Evolutionary conservation across 2,329 filamentous ascomycete species (phyloP).

Genomic region (Fusarium humuli): DNA sequence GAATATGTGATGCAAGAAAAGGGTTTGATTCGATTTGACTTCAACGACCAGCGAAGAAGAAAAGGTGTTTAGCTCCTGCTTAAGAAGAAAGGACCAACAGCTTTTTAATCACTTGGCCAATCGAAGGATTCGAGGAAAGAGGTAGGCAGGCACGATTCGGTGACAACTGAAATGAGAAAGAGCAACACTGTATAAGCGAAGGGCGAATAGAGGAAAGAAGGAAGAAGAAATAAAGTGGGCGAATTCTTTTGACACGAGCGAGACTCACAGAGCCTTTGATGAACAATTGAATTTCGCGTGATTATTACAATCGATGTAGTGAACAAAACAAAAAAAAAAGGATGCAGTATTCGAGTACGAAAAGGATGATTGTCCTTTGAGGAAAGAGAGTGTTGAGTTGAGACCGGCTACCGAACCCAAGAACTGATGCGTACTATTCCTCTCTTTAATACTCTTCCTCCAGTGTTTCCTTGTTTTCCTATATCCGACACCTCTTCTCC

Average conservation of each 20-base stretch:
- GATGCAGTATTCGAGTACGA: background rate
- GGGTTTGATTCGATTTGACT: constrained; percentile 10
- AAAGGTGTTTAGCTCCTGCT: background rate
- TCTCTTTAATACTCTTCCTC: constrained; percentile 35
- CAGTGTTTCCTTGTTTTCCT: background rate
- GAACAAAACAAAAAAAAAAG: background rate
- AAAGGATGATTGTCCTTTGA: constrained; percentile 1
- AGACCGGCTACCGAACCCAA: constrained; percentile 35
- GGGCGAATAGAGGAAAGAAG: constrained; percentile 12
- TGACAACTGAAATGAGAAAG: constrained; percentile 5
- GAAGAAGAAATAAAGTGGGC: constrained; percentile 17
- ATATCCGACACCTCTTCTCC: constrained; percentile 13
- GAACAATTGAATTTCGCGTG: constrained; percentile 6
- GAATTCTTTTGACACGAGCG: constrained; percentile 24
- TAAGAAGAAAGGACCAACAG: constrained; percentile 1
- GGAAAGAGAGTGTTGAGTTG: constrained; percentile 36
- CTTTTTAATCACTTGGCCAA: constrained; percentile 11
- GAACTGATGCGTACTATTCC: constrained; percentile 13
- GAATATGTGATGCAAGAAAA: constrained; percentile 35
- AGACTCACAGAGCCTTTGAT: constrained; percentile 37
- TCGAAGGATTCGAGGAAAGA: background rate
- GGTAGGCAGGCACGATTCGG: too few relatives aligned
- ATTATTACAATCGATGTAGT: constrained; percentile 35
- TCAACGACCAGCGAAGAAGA: constrained; percentile 39
- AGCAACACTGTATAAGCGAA: constrained; percentile 34